Percentiles rank a stretch among this genome's conserved stretches.
Conservation (phyloP, 2,329 filamentous ascomycete species). For the Fusarium sp. region DNA sequence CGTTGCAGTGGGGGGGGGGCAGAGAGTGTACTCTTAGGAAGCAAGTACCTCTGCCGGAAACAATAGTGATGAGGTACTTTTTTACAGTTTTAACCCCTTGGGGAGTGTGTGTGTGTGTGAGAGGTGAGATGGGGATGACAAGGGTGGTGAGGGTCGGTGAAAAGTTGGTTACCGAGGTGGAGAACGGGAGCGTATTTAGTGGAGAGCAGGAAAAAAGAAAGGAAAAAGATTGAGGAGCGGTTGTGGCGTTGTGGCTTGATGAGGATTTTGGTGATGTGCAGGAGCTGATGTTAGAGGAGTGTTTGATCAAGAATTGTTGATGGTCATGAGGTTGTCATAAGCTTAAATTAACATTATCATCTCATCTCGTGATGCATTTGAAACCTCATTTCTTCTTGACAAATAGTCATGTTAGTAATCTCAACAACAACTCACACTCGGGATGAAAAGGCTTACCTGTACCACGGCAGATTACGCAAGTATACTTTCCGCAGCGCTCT, state of each 20-base stretch:
- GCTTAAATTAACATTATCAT: not conserved
- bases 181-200: constrained; percentile 34
- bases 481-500: not conserved
- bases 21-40: not conserved
- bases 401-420: not conserved
- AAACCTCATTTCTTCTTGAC: not conserved
- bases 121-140: not conserved
- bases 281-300: not conserved
- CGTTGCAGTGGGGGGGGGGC: constrained; percentile 35
- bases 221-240: not conserved
- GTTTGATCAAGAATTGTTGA: not conserved
- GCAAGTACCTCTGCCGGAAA: constrained; percentile 22
- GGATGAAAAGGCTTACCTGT: not conserved
- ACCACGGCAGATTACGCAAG: not conserved
- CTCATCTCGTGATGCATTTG: not conserved
- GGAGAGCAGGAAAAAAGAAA: constrained; percentile 8
- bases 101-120: constrained; percentile 14
- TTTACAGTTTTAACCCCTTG: not conserved
- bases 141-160: constrained; percentile 20
- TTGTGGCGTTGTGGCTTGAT: constrained; percentile 31
- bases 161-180: constrained; percentile 29
- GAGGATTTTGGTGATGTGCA: not conserved
- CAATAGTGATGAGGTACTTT: constrained; percentile 16
- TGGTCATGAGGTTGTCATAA: not conserved
- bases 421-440: not conserved